Evolutionary conservation across 2,329 filamentous ascomycete genomes (phyloP).

Genomic region (Colletotrichum tamarilloi): DNA sequence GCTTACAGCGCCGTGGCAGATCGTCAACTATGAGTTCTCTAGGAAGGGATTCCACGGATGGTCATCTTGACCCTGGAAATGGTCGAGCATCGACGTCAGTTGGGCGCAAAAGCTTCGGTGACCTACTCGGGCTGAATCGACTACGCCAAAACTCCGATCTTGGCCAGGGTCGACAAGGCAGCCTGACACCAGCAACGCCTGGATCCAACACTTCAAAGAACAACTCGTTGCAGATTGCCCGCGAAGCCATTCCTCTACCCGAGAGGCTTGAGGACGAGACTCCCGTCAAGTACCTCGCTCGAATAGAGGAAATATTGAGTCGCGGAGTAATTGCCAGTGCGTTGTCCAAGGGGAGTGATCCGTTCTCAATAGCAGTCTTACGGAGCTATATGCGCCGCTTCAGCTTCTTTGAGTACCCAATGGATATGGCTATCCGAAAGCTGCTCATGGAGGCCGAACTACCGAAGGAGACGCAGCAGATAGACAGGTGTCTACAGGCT

Average conservation of each 20-base stretch:
- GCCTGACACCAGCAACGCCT: slow-evolving; percentile 76
- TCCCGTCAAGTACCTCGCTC: slow-evolving; percentile 86
- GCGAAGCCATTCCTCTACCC: slow-evolving; percentile 78
- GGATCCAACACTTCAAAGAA: slow-evolving; percentile 79
- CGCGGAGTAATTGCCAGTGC: slow-evolving; percentile 86
- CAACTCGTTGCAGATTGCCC: slow-evolving; percentile 82
- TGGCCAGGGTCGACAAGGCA: slow-evolving; percentile 72
- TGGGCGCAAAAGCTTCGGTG: slow-evolving; percentile 93
- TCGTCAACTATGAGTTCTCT: slow-evolving; percentile 93
- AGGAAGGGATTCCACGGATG: slow-evolving; percentile 77
- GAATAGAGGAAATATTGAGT: slow-evolving; percentile 83
- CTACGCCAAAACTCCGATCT: slow-evolving; percentile 86
- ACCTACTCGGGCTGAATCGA: slow-evolving; percentile 82
- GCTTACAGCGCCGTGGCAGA: slow-evolving; percentile 74
- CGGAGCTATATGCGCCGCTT: slow-evolving; percentile 97
- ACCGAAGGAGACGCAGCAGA: slow-evolving; percentile 97
- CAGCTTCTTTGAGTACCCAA: slow-evolving; percentile 94
- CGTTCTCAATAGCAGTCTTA: slow-evolving; percentile 84
- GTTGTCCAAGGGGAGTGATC: slow-evolving; percentile 86
- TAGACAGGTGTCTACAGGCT: slow-evolving; percentile 91
- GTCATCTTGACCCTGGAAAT: slow-evolving; percentile 73
- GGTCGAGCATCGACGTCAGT: slow-evolving; percentile 86
- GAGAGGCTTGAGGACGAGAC: slow-evolving; percentile 89
- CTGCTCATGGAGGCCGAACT: slow-evolving; percentile 96
- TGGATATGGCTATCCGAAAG: slow-evolving; percentile 97